These are phyloP conservation scores for Ceratocystis colombiana DNA, from an alignment of 2,329 filamentous ascomycete genomes.

Conservation along the genomic window DNA sequence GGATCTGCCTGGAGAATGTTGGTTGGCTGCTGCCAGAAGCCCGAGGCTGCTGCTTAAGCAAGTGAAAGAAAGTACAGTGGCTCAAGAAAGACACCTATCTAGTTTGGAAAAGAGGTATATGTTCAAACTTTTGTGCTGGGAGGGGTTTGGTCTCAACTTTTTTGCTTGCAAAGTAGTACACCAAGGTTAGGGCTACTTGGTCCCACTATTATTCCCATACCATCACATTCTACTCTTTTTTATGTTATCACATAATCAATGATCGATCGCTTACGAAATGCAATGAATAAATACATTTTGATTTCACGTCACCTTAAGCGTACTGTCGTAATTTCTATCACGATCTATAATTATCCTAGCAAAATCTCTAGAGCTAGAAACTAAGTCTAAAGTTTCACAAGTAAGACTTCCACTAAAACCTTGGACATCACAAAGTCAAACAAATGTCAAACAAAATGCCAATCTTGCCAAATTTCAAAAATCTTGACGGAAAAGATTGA, in stretches of 20 bases:
- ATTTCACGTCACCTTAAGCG: too few species aligned
- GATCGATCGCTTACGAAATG: too few species aligned
- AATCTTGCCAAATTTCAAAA: background rate
- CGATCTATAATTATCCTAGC: conserved; percentile 14
- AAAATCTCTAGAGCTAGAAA: background rate
- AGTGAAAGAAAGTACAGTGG: background rate
- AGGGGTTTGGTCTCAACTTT: background rate
- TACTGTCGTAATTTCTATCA: conserved; percentile 1
- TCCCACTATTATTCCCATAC: conserved; percentile 12
- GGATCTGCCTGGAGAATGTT: conserved; percentile 53
- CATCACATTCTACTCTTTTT: conserved; percentile 5
- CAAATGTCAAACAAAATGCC: conserved; percentile 21
- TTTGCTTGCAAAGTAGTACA: background rate
- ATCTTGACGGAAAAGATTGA: conserved; percentile 1
- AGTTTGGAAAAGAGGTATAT: too few species aligned
- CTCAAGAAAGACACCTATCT: too few species aligned
- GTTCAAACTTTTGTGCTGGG: too few species aligned
- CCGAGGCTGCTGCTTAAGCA: conserved; percentile 31
- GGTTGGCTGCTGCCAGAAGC: conserved; percentile 56
- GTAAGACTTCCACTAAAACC: background rate
- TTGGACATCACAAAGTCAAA: conserved; percentile 2
- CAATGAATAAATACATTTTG: too few species aligned
- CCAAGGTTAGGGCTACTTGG: background rate
- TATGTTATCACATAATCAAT: conserved; percentile 12
- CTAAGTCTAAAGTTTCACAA: background rate